Percentiles rank a stretch among this genome's conserved stretches.
These are phyloP conservation scores for Tolypocladium endophyticum DNA, from an alignment of 2,329 filamentous ascomycete genomes.

Conservation along the genomic window DNA sequence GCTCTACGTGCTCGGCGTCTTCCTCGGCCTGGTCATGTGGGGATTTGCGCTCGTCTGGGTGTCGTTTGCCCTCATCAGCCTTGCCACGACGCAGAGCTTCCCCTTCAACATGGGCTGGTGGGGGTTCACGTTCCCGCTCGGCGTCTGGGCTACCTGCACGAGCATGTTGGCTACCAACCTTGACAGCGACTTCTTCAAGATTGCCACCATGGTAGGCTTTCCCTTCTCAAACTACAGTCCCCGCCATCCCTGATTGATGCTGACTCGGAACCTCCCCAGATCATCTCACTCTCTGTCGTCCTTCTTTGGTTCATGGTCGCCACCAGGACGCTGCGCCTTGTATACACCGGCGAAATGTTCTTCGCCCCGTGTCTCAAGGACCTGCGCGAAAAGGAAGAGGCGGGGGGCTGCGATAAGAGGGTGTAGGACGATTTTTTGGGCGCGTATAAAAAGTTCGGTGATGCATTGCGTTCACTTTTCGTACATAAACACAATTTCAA, in stretches of 20 bases:
- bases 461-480: not conserved
- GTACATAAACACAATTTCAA: not conserved
- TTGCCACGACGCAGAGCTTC: slow-evolving; percentile 26
- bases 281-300: slow-evolving; percentile 29
- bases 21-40: slow-evolving; percentile 31
- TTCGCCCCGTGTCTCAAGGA: slow-evolving; percentile 32
- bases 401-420: slow-evolving; percentile 13
- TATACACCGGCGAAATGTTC: slow-evolving; percentile 30
- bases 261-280: slow-evolving; percentile 13
- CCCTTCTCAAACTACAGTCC: not conserved
- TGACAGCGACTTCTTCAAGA: slow-evolving; percentile 31
- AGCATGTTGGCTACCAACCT: slow-evolving; percentile 27
- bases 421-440: slow-evolving; percentile 9
- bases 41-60: slow-evolving; percentile 34
- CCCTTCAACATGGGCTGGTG: slow-evolving; percentile 39
- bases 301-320: slow-evolving; percentile 32
- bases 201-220: slow-evolving; percentile 22
- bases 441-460: no score
- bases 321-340: slow-evolving; percentile 24
- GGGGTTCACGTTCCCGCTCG: slow-evolving; percentile 36
- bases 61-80: slow-evolving; percentile 30
- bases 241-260: not conserved
- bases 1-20: slow-evolving; percentile 47
- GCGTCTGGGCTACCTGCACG: slow-evolving; percentile 32
- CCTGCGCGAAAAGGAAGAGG: slow-evolving; percentile 20